Evolutionary conservation across 129 eudicot genomes (phyloP), one percentile per base, ranked within the genome.

Genomic region (Lonicera japonica): DNA sequence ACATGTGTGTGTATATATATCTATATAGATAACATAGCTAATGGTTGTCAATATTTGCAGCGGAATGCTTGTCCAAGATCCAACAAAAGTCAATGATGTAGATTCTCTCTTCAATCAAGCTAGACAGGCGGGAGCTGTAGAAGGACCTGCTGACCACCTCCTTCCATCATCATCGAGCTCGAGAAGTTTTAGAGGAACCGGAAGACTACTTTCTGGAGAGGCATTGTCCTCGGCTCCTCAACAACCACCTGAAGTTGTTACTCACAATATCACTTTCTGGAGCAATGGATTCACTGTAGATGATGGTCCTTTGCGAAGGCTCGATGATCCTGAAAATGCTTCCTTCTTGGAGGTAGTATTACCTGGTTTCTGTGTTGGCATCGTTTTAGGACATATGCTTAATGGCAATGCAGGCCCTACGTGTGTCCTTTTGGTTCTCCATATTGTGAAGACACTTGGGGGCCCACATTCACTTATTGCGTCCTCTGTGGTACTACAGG

Each of bases 261-360:
- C 74, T 11, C 95, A 81, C 71, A 81, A 69, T 17, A 90, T 90
- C 71, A 79, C 82, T 67, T 81, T 90, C 56, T 90, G 97, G 97
- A 85, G 79, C 52, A 84, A 90, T 69, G 97, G 97, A 4, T 90
- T 90, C 65, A 83, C 95, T 3, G 76, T 90, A 11, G 78, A 86
- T 71, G 95, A 86, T 77, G 95, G 97, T 21, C 97, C 97, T 57
- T 80, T 90, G 68, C 80, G 97, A 67, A 79, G 83, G 73, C 61
- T 90, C 22, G 94, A 86, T 70, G 97, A 86, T 72, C 95, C 95
- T 21, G 83, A 77, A 79, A 90, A 90, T 57, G 97, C 95, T 45
- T 64, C 89, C 56, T 86, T 90, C 74, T 58, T 90, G 68, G 90
- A 83, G 97, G 97, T 90, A 79, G 5, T 13, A 21, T 18, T 53